Percentiles rank a stretch among this genome's conserved stretches.
Conservation (phyloP, 768 basidiomycete species). For the Lactifluus subvellereus region DNA sequence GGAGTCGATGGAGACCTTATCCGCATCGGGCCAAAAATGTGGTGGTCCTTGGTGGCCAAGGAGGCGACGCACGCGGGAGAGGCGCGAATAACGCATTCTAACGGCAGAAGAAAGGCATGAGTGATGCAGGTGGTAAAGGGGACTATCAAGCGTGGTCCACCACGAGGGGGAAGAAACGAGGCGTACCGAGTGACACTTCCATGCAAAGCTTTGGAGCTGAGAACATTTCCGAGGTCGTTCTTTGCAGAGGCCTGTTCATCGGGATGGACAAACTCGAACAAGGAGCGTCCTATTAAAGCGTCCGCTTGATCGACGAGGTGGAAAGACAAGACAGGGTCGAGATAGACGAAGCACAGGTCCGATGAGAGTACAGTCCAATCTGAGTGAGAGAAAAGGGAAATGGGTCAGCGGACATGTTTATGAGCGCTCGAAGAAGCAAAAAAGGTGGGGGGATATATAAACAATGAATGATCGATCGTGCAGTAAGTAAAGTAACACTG, state of each 20-base stretch:
- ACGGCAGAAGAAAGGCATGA: conserved; percentile 22
- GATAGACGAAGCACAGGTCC: conserved; percentile 71
- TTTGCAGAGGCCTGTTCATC: conserved; percentile 74
- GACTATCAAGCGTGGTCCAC: conserved; percentile 18
- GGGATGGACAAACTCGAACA: conserved; percentile 77
- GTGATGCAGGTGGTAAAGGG: conserved; percentile 18
- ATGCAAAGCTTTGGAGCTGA: conserved; percentile 69
- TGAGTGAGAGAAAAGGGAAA: conserved; percentile 32
- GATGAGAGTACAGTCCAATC: conserved; percentile 81
- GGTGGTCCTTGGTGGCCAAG: conserved; percentile 61
- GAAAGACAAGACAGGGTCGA: conserved; percentile 69
- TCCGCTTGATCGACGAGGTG: conserved; percentile 71
- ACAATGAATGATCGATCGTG: conserved; percentile 35
- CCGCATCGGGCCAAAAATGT: conserved; percentile 54
- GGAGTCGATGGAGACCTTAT: conserved; percentile 62
- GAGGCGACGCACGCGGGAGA: conserved; percentile 63
- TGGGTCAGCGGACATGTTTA: conserved; percentile 24
- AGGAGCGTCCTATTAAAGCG: conserved; percentile 60
- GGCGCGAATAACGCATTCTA: conserved; percentile 75
- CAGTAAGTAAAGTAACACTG: conserved; percentile 34
- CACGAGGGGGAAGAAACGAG: conserved; percentile 19
- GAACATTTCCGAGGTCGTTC: conserved; percentile 65
- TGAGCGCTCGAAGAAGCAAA: conserved; percentile 28
- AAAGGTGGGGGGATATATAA: conserved; percentile 37
- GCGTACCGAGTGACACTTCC: conserved; percentile 75